Conservation (phyloP, 208 protist species). For the Vickermania ingenoplastis region DNA sequence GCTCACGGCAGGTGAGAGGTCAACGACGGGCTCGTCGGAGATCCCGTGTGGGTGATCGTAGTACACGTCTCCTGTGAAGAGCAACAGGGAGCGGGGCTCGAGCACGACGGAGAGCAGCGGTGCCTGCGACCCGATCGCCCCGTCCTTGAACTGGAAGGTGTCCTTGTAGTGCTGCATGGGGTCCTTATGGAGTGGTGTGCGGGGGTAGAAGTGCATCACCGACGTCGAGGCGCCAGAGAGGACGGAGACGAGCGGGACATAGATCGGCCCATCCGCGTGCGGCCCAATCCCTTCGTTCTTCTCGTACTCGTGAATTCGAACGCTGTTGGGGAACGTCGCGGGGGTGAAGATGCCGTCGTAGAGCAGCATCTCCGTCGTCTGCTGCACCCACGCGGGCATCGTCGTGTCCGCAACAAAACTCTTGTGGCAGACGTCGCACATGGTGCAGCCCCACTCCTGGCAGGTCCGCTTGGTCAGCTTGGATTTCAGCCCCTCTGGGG, state of each 20-base stretch:
- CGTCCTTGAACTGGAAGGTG: slow-evolving; percentile 82
- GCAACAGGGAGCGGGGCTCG: slow-evolving; percentile 78
- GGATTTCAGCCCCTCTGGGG: slow-evolving; percentile 67
- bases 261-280: slow-evolving; percentile 88
- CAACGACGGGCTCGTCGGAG: slow-evolving; percentile 52
- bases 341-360: slow-evolving; percentile 84
- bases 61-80: slow-evolving; percentile 76
- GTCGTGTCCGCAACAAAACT: slow-evolving; percentile 83
- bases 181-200: slow-evolving; percentile 50
- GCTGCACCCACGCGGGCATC: slow-evolving; percentile 79
- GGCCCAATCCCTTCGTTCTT: slow-evolving; percentile 73
- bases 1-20: slow-evolving; percentile 32
- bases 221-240: slow-evolving; percentile 69
- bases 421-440: slow-evolving; percentile 79
- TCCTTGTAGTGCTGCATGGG: slow-evolving; percentile 91
- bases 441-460: slow-evolving; percentile 87
- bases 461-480: slow-evolving; percentile 72
- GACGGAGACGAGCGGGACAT: slow-evolving; percentile 70
- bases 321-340: slow-evolving; percentile 83
- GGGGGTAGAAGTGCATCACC: slow-evolving; percentile 85
- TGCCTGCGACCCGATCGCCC: slow-evolving; percentile 39
- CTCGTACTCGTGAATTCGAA: slow-evolving; percentile 89
- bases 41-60: slow-evolving; percentile 85
- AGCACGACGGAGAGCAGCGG: slow-evolving; percentile 73
- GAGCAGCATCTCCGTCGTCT: slow-evolving; percentile 68